phyloP scores from a whole-genome alignment of 2,329 filamentous ascomycete species.

The Ophiocordyceps camponoti-floridani region DNA sequence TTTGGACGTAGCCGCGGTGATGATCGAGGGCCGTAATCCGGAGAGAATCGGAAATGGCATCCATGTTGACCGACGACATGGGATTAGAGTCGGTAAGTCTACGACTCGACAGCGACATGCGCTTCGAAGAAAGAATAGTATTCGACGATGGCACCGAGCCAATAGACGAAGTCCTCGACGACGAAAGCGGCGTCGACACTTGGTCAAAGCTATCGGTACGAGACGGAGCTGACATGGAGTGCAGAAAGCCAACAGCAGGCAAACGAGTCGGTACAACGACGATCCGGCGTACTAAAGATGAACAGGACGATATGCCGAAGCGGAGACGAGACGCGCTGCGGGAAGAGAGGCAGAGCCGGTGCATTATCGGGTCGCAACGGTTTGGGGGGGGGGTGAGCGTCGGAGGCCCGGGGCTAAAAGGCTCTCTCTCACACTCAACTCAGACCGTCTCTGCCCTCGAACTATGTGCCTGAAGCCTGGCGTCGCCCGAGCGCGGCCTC shows the following conservation, averaged over 20 bases:
- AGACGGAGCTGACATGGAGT: conserved; percentile 16
- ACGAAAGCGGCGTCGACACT: conserved; percentile 34
- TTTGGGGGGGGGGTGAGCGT: neutral
- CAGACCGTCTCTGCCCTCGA: too few relatives aligned
- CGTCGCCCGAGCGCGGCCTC: too few relatives aligned
- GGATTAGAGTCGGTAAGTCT: conserved; percentile 35
- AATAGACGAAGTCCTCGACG: conserved; percentile 30
- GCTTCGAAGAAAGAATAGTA: conserved; percentile 32
- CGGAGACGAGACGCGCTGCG: conserved; percentile 4
- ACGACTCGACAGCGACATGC: conserved; percentile 29
- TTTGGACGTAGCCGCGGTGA: conserved; percentile 40
- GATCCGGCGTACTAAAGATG: conserved; percentile 3
- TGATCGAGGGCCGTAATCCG: conserved; percentile 42
- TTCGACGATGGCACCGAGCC: conserved; percentile 28
- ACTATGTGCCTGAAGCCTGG: too few relatives aligned
- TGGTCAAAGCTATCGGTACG: conserved; percentile 31
- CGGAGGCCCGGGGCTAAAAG: neutral
- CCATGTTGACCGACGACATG: conserved; percentile 36
- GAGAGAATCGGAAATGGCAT: conserved; percentile 40
- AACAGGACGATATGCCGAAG: conserved; percentile 4
- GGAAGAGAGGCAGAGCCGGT: conserved; percentile 4
- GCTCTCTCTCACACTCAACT: neutral
- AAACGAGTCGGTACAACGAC: conserved; percentile 1
- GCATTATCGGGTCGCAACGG: conserved; percentile 4
- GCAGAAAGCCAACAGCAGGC: conserved; percentile 1